Evolutionary conservation across 352 stramenopile species (phyloP).

Genomic region (Pilasporangium apinafurcum): DNA sequence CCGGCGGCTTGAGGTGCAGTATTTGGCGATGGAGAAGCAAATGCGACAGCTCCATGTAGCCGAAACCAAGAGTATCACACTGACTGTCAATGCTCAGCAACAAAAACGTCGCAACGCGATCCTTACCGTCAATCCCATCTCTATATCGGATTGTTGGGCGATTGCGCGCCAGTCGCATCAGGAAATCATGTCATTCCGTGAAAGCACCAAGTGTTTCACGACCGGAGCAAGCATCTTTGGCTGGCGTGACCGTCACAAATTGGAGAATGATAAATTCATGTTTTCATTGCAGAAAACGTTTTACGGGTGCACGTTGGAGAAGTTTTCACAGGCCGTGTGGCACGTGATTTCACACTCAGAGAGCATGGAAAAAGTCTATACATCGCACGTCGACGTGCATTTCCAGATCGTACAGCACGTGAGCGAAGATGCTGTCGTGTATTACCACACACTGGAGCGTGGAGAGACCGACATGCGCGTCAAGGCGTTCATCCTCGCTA

Average conservation of each 20-base stretch:
- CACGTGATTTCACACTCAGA: constrained; percentile 39
- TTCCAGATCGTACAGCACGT: constrained; percentile 65
- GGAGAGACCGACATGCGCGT: constrained; percentile 39
- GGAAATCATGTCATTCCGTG: constrained; percentile 45
- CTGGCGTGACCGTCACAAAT: constrained; percentile 52
- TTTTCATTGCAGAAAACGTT: constrained; percentile 70
- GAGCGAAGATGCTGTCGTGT: constrained; percentile 49
- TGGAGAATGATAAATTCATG: constrained; percentile 48
- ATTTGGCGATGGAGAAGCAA: constrained; percentile 41
- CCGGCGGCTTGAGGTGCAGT: constrained; percentile 28
- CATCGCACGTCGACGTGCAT: constrained; percentile 36
- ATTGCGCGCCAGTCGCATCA: constrained; percentile 39
- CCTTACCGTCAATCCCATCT: constrained; percentile 35
- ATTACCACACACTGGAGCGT: constrained; percentile 66
- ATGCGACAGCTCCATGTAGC: constrained; percentile 23
- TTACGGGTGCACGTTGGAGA: constrained; percentile 16
- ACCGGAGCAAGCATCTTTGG: constrained; percentile 55
- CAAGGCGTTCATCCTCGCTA: constrained; percentile 54
- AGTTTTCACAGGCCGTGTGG: constrained; percentile 40
- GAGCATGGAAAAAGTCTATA: constrained; percentile 40
- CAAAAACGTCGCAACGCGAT: constrained; percentile 10
- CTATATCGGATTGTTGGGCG: constrained; percentile 27
- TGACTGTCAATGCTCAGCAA: constrained; percentile 10
- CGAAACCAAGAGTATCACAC: constrained; percentile 30
- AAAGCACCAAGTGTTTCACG: constrained; percentile 32